Evolutionary conservation across 2,329 filamentous ascomycete species (phyloP).

Genomic region (Biscogniauxia marginata): DNA sequence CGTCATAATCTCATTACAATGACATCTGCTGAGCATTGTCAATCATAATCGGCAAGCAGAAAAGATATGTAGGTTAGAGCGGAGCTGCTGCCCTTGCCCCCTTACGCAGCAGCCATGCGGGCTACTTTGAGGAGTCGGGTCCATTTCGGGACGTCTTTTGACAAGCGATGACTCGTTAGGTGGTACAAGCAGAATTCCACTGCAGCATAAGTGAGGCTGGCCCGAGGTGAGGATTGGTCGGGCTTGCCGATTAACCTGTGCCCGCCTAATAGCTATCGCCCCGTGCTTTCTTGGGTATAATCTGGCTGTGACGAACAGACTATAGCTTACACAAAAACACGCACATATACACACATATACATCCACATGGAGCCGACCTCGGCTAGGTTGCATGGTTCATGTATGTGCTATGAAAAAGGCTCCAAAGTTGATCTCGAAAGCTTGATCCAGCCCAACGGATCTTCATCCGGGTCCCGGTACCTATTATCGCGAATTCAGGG

Average conservation of each 20-base stretch:
- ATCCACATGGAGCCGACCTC: no score
- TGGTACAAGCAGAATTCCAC: neutral
- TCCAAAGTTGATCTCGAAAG: no score
- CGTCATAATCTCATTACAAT: neutral
- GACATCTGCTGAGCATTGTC: neutral
- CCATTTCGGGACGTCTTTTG: neutral
- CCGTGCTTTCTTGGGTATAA: constrained; percentile 4
- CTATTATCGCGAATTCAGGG: neutral
- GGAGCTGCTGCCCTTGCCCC: neutral
- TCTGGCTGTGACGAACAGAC: constrained; percentile 6
- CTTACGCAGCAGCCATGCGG: neutral
- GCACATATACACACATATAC: no score
- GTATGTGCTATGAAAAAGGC: no score
- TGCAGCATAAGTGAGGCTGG: neutral
- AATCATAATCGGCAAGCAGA: neutral
- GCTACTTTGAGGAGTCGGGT: neutral
- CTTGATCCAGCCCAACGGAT: neutral
- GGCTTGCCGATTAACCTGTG: neutral
- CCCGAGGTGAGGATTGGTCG: neutral
- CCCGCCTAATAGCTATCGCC: no score
- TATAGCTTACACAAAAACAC: no score
- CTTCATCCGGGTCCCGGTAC: neutral
- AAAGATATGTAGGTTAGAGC: neutral
- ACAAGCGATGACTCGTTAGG: neutral
- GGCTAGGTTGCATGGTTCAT: no score